A percentile compares a stretch with the other conserved stretches of the same genome.
Conservation (phyloP, 129 eudicot genomes). For the Artemisia annua region DNA sequence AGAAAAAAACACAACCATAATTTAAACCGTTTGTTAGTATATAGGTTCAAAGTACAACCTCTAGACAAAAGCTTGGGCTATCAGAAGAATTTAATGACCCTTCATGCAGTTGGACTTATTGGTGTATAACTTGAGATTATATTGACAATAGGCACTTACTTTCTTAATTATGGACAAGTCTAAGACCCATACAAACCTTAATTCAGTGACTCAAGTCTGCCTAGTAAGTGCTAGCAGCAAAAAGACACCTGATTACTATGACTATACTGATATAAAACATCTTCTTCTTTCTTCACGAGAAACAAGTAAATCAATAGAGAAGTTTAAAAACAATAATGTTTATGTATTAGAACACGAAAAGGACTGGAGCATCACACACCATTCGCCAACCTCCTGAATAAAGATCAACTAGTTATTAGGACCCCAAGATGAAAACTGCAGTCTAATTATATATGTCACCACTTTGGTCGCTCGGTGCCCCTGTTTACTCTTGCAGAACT, state of each 20-base stretch:
- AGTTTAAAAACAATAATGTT: neutral
- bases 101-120: neutral
- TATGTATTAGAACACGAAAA: neutral
- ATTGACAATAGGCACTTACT: neutral
- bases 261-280: neutral
- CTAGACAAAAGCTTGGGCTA: neutral
- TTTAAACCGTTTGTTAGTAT: neutral
- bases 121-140: constrained; percentile 6
- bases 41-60: too few species aligned
- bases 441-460: neutral
- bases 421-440: neutral
- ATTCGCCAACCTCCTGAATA: constrained; percentile 2
- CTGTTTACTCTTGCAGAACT: too few species aligned
- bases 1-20: neutral
- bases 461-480: too few species aligned
- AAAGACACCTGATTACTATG: neutral
- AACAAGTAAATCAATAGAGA: neutral
- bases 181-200: neutral
- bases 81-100: neutral
- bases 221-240: neutral
- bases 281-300: neutral
- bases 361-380: too few species aligned
- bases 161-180: neutral
- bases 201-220: constrained; percentile 12
- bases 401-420: neutral